Evolutionary conservation across 805 yeast species (phyloP).

Genomic region (Candida golubevii): DNA sequence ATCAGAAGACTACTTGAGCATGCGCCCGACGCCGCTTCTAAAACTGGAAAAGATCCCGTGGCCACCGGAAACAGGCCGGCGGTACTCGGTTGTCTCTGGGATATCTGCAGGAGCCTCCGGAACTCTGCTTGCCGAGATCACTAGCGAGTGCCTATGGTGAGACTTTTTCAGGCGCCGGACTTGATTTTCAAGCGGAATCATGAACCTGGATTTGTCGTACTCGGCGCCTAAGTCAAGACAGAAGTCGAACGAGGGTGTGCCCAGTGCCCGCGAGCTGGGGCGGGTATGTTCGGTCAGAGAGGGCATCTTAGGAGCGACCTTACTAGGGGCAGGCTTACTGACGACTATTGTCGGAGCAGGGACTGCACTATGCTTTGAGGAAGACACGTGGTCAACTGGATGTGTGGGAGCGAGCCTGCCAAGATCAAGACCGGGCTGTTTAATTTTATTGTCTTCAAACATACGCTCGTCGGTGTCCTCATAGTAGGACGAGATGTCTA

Average conservation of each 20-base stretch:
- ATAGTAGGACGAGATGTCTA: background rate
- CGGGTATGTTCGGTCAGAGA: background rate
- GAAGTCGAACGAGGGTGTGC: slow-evolving; percentile 2
- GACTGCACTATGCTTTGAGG: background rate
- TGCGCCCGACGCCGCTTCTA: background rate
- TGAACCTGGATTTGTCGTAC: slow-evolving; percentile 17
- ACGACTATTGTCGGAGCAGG: background rate
- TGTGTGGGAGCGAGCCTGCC: too few relatives aligned
- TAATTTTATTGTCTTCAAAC: background rate
- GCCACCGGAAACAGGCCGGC: slow-evolving; percentile 1
- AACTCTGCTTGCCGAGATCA: too few relatives aligned
- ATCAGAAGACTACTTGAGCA: background rate
- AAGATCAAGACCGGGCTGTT: background rate
- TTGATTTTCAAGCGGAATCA: slow-evolving; percentile 12
- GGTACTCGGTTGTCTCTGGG: background rate
- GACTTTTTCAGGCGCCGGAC: background rate
- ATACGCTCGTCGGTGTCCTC: background rate
- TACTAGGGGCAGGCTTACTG: background rate
- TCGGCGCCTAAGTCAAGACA: slow-evolving; percentile 18
- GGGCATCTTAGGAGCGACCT: background rate
- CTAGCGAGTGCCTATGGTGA: too few relatives aligned
- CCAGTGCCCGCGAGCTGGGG: background rate
- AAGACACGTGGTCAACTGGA: too few relatives aligned
- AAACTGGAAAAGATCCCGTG: background rate
- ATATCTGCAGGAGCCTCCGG: background rate